A percentile compares a stretch with the other conserved stretches of the same genome.
phyloP scores from a whole-genome alignment of 805 yeast genomes.

The Monosporozyma siamensis region DNA sequence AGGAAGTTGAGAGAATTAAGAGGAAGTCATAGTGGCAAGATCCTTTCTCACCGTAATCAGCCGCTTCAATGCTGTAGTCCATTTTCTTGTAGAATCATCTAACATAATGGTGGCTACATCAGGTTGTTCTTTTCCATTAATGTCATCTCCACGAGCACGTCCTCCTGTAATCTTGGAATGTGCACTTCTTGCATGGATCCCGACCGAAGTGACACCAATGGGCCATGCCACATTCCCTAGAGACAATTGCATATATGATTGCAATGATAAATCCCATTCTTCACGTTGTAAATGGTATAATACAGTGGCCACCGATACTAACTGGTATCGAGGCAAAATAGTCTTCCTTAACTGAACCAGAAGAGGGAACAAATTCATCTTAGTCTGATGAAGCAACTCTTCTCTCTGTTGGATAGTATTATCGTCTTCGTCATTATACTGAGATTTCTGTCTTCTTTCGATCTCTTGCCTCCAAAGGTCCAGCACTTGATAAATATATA shows the following conservation, averaged over 20 bases:
- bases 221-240: slow-evolving; percentile 93
- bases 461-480: slow-evolving; percentile 28
- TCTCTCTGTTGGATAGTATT: slow-evolving; percentile 6
- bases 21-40: background rate
- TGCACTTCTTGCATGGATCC: slow-evolving; percentile 69
- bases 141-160: slow-evolving; percentile 23
- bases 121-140: background rate
- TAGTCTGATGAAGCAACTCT: slow-evolving; percentile 37
- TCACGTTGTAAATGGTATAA: slow-evolving; percentile 46
- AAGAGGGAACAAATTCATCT: slow-evolving; percentile 40
- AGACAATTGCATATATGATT: slow-evolving; percentile 63
- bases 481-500: slow-evolving; percentile 29
- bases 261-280: slow-evolving; percentile 33
- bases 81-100: slow-evolving; percentile 61
- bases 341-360: slow-evolving; percentile 44
- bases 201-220: slow-evolving; percentile 69
- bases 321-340: slow-evolving; percentile 16
- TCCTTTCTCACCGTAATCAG: slow-evolving; percentile 43
- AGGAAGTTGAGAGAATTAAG: too few species aligned
- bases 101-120: slow-evolving; percentile 62
- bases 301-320: slow-evolving; percentile 47
- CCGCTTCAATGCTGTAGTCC: slow-evolving; percentile 71
- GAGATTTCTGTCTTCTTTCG: slow-evolving; percentile 3
- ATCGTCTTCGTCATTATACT: slow-evolving; percentile 8
- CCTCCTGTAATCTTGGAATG: slow-evolving; percentile 42